Base-by-base conservation (phyloP, 768 basidiomycete species). In the Podaxis mareebaensis region DNA sequence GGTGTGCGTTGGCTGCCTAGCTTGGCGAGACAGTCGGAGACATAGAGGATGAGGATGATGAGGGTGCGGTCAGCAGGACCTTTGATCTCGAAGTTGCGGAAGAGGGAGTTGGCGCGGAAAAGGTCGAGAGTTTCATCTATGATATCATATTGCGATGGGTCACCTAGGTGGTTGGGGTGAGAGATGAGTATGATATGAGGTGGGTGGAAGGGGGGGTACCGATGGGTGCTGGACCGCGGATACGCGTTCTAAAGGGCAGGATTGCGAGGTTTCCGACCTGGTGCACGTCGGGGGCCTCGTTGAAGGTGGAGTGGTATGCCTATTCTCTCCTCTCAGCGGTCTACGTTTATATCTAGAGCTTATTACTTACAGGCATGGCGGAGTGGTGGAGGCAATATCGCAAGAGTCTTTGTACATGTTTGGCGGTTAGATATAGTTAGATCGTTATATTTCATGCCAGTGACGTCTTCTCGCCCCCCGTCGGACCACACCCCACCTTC, bases 71-170 rank as follows among this genome's bases (percentile, higher is more conserved):
- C 96, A 57, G 95, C 95, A 60, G 94, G 93, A 17, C 95, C 96
- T 75, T 98, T 96, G 85, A 99, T 99, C 81, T 99, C 97, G 70
- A 99, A 99, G 79, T 99, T 99, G 72, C 97, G 91, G 79, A 99
- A 99, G 65, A 99, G 90, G 40, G 96, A 97, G 78, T 99, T 99
- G 71, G 96, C 96, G 60, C 97, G 92, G 79, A 99, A 99, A 64
- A 99, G 87, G 78, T 96, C 93, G 52, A 99, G 81, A 1, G 95
- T 90, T 77, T 99, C 97, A 77, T 98, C 96, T 67, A 99, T 85
- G 69, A 99, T 95, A 75, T 99, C 97, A 28, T 86, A 84, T 64
- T 87, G 79, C 8, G 85, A 83, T 1, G 87, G 82, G 73, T 96
- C 93, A 61, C 90, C 96, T 96, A 72, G 30, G 62, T 60, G 46